Evolutionary conservation across 2,329 filamentous ascomycete genomes (phyloP), one percentile per base, ranked within the genome.

Genomic region (Curvularia hawaiiensis): DNA sequence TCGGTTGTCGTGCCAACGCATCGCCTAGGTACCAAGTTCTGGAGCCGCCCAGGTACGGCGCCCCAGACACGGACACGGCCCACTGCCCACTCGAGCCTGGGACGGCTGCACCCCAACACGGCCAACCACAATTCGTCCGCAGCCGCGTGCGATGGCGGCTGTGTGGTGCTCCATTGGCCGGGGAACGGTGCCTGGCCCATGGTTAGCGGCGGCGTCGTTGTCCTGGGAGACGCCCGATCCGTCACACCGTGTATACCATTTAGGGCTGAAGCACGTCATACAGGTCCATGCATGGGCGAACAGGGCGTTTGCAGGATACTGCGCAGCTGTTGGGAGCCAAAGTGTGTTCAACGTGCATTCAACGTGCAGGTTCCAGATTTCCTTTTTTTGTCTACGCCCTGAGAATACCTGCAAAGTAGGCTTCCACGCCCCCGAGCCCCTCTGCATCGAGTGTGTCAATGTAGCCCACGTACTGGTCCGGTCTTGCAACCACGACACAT

Each of bases 391-490:
- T 28, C 51, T 60, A 61, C 26, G n/a, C 24, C 20, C 60, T 58
- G n/a, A 76, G 60, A 18, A 76, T 63, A 0, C 73, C 72, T 46
- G 45, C 55, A 40, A 76, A 75, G 48, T 73, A 77, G 43, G 40
- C 51, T 55, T 75, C 73, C 16, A 77, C 61, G 0, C 66, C 73
- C 26, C 54, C 48, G 39, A 59, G 61, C 0, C 70, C 72, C 50
- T 70, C 69, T 56, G 64, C 68, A 33, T 77, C 73, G 46, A 78
- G 28, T 28, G 71, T 71, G 5, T 78, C 78, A 20, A 83, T 64
- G 50, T 69, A 77, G 0, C 77, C 81, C 31, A 90, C 83, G 72
- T 91, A 87, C 68, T 89, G 86, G 77, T 91, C 89, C 2, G 89
- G 89, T 48, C 89, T 74, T 2, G 87, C 77, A 1, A 88, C 76